Base-by-base conservation (phyloP, 140 eudicot species). In the Senecio squalidus region DNA sequence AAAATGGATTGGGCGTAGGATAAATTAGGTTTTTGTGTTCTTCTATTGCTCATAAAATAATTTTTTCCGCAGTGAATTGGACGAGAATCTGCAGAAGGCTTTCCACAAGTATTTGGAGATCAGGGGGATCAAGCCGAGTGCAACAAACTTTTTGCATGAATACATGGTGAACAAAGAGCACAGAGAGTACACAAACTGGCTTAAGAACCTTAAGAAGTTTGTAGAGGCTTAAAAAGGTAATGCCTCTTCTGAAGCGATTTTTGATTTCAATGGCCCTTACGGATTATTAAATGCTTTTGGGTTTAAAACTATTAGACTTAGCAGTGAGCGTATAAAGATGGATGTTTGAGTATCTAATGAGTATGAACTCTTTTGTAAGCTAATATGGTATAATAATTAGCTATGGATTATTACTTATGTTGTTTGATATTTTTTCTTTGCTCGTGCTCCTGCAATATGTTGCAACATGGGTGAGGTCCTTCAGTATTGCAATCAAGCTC, bases 41-140 rank as follows among this genome's bases (percentile, higher is more conserved):
- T 9, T 49, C 9, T 21, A 1, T 18, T 52, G 20, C 18, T 33
- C n/a, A 0, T 21, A 46, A 9, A 0, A 3, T 46, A 2, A 26
- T 9, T 27, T 13, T 55, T 15, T 69, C 1, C 40, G 18, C 65
- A 91, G 98, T 72, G 94, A 91, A 50, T 71, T 91, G 88, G 95
- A 88, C 64, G 96, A 82, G 73, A 88, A 93, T 78, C 57, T 84
- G 66, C 96, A 93, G 69, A 88, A 84, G 85, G 96, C 87, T 21
- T 84, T 93, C 60, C 89, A 87, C 72, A 88, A 84, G 92, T 93
- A 93, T 60, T 78, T 93, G 71, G 95, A 84, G 67, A 78, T 78
- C 10, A 78, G 99, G 71, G 99, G 99, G 9, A 80, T 93, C 66
- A 88, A 75, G 69, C 83, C 96, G 17, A 80, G 89, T 52, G 57